Evolutionary conservation across 2,329 filamentous ascomycete genomes (phyloP), one percentile per base, ranked within the genome.

Genomic region (Pyrenophora seminiperda): DNA sequence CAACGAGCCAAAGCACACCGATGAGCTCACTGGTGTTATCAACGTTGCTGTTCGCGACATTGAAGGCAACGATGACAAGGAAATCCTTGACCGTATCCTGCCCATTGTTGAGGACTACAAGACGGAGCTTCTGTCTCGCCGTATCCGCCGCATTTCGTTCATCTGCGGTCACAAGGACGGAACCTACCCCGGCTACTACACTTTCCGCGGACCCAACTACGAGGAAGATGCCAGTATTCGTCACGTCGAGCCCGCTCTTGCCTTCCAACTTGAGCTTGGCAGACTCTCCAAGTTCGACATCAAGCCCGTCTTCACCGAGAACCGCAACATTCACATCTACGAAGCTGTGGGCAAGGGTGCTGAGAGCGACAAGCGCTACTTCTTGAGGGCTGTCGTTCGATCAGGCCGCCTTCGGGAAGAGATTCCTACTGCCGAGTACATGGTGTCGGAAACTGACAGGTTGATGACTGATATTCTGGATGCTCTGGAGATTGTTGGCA

Each of bases 271-370:
- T 73, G 94, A 99, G 77, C 86, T 99, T 58, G 88, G 87, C 52
- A 89, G 94, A 74, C 84, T 99, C 22, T 89, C 89, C 69, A 97
- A 97, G 79, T 99, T 99, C 84, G 87, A 91, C 79, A 96, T 97
- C 77, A 95, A 92, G 79, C 93, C 94, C 2, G 91, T 99, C 42
- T 99, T 99, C 78, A 97, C 94, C 0, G 92, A 97, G 77, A 99
- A 99, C 81, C 89, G 95, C 71, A 97, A 96, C 77, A 97, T 99
- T 60, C 94, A 99, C 80, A 92, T 99, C 53, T 99, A 97, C 77
- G 92, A 97, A 81, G 94, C 90, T 61, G 80, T 96, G 66, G 94
- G 94, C 70, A 99, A 97, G 81, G 89, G 89, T 41, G 89, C 92
- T 31, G 92, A 97, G 72, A 92, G 90, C 48, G 94, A 99, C 77